Evolutionary conservation across 495 filamentous ascomycete species (phyloP).

Genomic region (Recurvomyces mirabilis): DNA sequence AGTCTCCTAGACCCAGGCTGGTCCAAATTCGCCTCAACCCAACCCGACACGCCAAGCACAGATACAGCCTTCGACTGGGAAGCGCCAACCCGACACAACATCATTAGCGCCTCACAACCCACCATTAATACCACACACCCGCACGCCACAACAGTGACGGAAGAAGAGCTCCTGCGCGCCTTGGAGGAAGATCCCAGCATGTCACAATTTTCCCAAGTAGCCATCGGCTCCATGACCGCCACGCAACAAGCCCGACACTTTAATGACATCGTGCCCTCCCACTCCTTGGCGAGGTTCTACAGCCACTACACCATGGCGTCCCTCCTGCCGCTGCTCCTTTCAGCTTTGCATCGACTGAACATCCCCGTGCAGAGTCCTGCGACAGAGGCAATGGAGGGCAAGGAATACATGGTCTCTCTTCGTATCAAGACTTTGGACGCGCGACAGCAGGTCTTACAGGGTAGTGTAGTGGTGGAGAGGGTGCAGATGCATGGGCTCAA

Average conservation of each 20-base stretch:
- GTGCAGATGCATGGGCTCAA: conserved; percentile 35
- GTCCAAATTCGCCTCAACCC: conserved; percentile 49
- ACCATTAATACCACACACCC: conserved; percentile 34
- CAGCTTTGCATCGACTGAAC: conserved; percentile 71
- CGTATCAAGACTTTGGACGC: conserved; percentile 68
- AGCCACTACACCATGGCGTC: conserved; percentile 66
- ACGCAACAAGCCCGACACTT: conserved; percentile 85
- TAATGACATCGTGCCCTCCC: conserved; percentile 71
- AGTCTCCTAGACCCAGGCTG: conserved; percentile 17
- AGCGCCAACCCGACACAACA: conserved; percentile 27
- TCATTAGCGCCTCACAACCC: conserved; percentile 32
- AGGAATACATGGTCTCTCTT: conserved; percentile 39
- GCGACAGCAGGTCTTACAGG: conserved; percentile 66
- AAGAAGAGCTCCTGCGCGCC: conserved; percentile 40
- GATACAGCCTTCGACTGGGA: conserved; percentile 70
- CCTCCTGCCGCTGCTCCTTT: conserved; percentile 66
- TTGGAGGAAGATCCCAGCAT: conserved; percentile 83
- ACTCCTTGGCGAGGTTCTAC: conserved; percentile 83
- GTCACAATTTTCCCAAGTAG: conserved; percentile 78
- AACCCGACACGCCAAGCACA: conserved; percentile 62
- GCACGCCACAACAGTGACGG: conserved; percentile 21
- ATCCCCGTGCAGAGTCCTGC: conserved; percentile 56
- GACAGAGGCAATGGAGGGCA: conserved; percentile 26
- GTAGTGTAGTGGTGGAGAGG: conserved; percentile 71
- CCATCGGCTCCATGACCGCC: conserved; percentile 63